These are phyloP conservation scores for Angomonas ambiguus DNA, from an alignment of 208 protist species.

Conservation along the genomic window DNA sequence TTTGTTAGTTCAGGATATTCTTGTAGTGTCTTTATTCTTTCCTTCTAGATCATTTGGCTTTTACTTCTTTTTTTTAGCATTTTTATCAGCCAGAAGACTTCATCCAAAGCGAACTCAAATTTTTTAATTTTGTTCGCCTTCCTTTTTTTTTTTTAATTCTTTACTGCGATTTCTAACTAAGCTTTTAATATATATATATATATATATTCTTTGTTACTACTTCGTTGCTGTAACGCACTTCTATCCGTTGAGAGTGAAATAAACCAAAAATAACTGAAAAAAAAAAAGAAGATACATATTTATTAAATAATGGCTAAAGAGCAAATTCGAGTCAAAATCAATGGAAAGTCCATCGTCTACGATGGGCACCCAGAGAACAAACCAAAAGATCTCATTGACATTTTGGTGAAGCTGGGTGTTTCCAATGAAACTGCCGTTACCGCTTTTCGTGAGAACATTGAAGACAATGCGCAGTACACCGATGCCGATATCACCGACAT, in stretches of 20 bases:
- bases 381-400: conserved; percentile 72
- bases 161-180: not conserved
- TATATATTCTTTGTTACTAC: no score
- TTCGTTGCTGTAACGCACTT: not conserved
- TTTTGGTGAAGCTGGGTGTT: conserved; percentile 70
- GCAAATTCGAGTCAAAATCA: conserved; percentile 63
- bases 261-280: not conserved
- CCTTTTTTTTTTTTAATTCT: not conserved
- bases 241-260: not conserved
- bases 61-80: no score
- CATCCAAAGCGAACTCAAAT: no score
- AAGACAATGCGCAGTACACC: conserved; percentile 31
- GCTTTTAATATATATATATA: not conserved
- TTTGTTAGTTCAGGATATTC: no score
- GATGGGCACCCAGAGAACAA: conserved; percentile 59
- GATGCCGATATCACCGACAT: conserved; percentile 49
- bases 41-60: no score
- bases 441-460: conserved; percentile 73
- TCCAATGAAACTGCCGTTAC: conserved; percentile 31
- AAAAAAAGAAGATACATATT: not conserved
- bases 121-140: no score
- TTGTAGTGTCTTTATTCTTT: no score
- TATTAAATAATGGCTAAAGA: conserved; percentile 56
- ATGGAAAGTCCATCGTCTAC: conserved; percentile 57
- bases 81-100: no score